phyloP scores from a whole-genome alignment of 495 filamentous ascomycete species.

The Umbilicaria muhlenbergii region DNA sequence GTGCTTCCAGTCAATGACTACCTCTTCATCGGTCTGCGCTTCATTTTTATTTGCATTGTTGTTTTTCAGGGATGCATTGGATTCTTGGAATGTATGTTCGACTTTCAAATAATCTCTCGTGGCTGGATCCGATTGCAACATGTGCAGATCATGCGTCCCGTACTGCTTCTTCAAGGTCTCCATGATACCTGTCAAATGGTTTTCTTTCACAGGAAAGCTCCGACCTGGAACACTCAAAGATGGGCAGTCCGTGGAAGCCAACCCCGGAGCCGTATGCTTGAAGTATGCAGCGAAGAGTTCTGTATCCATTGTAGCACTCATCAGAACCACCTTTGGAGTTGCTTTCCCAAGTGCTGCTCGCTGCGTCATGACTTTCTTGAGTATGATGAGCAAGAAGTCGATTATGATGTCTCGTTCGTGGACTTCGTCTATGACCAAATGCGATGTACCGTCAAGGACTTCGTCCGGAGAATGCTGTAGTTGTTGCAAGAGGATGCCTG shows the following conservation, averaged over 20 bases:
- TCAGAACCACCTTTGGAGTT: slow-evolving; percentile 36
- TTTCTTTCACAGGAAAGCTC: slow-evolving; percentile 35
- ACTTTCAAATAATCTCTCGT: slow-evolving; percentile 20
- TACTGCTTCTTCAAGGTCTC: slow-evolving; percentile 18
- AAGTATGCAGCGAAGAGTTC: slow-evolving; percentile 42
- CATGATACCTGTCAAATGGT: slow-evolving; percentile 36
- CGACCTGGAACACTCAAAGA: slow-evolving; percentile 38
- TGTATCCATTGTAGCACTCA: slow-evolving; percentile 44
- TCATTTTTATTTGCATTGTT: slow-evolving; percentile 4
- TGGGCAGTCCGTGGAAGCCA: slow-evolving; percentile 26
- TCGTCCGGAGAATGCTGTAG: slow-evolving; percentile 27
- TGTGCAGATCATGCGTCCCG: slow-evolving; percentile 4
- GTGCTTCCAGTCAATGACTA: slow-evolving; percentile 31
- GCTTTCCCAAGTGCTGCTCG: slow-evolving; percentile 19
- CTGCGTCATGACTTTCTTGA: slow-evolving; percentile 30
- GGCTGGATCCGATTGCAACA: slow-evolving; percentile 17
- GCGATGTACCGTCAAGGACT: slow-evolving; percentile 28
- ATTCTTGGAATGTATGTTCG: slow-evolving; percentile 16
- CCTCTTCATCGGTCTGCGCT: slow-evolving; percentile 12
- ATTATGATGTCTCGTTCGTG: slow-evolving; percentile 41
- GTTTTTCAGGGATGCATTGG: slow-evolving; percentile 3
- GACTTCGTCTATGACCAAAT: slow-evolving; percentile 46
- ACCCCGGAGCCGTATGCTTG: slow-evolving; percentile 14
- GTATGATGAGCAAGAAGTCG: slow-evolving; percentile 37
- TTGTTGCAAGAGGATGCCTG: slow-evolving; percentile 36